Evolutionary conservation across 176 grass and related monocot genomes (phyloP).

Genomic region (Eragrostis nindensis): DNA sequence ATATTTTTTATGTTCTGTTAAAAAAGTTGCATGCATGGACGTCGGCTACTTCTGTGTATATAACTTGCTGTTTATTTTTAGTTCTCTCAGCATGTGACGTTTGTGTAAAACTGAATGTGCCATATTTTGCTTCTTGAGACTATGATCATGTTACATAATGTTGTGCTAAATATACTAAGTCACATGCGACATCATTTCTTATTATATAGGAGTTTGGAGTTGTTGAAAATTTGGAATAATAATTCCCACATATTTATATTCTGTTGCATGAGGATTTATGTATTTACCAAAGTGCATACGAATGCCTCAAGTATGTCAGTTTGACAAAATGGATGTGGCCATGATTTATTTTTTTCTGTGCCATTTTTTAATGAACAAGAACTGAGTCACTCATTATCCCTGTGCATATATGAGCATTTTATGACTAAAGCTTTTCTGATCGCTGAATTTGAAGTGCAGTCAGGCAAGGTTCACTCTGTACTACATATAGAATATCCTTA

Average conservation of each 20-base stretch:
- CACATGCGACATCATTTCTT: conserved; percentile 3
- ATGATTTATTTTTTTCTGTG: not conserved
- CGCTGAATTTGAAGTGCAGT: conserved; percentile 49
- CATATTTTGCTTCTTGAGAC: not conserved
- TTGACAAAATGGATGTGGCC: not conserved
- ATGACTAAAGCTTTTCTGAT: conserved; percentile 18
- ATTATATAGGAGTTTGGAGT: not conserved
- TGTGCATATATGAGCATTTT: conserved; percentile 9
- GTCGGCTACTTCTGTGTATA: not conserved
- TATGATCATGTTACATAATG: not conserved
- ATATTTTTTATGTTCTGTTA: not conserved
- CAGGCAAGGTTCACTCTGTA: conserved; percentile 62
- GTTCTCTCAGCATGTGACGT: not conserved
- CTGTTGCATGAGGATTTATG: not conserved
- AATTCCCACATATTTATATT: not conserved
- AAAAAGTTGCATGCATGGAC: not conserved
- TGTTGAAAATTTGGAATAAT: conserved; percentile 24
- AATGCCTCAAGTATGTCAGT: not conserved
- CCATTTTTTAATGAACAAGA: not conserved
- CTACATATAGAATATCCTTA: conserved; percentile 78
- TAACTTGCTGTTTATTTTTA: conserved; percentile 30
- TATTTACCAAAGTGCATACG: not conserved
- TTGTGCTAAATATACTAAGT: conserved; percentile 14
- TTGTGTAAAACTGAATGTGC: conserved; percentile 10
- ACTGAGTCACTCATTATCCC: not conserved